Base-by-base conservation (phyloP, 2,329 filamentous ascomycete species). In the Graphilbum fragrans region DNA sequence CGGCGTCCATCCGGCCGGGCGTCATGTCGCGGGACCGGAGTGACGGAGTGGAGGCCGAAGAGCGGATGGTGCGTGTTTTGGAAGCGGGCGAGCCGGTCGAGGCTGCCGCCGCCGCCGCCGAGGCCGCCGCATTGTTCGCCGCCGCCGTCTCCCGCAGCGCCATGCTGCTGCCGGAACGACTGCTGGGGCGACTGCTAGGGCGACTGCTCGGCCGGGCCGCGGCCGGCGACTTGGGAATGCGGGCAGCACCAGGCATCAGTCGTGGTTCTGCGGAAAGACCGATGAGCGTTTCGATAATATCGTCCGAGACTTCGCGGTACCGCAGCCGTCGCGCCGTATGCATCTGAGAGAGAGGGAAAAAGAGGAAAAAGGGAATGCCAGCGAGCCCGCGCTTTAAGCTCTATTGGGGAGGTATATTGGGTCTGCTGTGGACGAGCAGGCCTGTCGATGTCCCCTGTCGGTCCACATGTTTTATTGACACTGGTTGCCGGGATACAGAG, bases 41-140 rank as follows among this genome's bases (percentile, higher is more conserved):
- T 21, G 83, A 87, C 29, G 84, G 84, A 44, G 82, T 88, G 41
- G 84, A 88, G 38, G 84, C 84, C 42, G 76, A 80, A 18, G 83
- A 87, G 53, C 64, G 67, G 45, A 74, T 60, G 34, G 63, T 58
- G 55, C 52, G 52, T 5, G 11, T 14, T 5, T 16, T 14, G 8
- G 11, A 10, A 10, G 29, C 29, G 11, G 29, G 29, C 29, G 29
- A 27, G 7, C 23, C 23, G 23, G 7, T 12, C 23, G 23, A 7
- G 23, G 23, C 23, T 12, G 7, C 7, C 23, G 23, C 12, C 29
- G 11, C 11, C 48, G 37, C 27, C 10, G 40, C 46, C 10, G 41
- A 22, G 22, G 44, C 17, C 21, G 35, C 32, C 21, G 25, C 19
- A 9, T 9, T 35, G 16, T 35, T 35, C 16, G 32, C 21, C 5